Conservation (phyloP, 2,329 filamentous ascomycete species). For the Eutypa lata region DNA sequence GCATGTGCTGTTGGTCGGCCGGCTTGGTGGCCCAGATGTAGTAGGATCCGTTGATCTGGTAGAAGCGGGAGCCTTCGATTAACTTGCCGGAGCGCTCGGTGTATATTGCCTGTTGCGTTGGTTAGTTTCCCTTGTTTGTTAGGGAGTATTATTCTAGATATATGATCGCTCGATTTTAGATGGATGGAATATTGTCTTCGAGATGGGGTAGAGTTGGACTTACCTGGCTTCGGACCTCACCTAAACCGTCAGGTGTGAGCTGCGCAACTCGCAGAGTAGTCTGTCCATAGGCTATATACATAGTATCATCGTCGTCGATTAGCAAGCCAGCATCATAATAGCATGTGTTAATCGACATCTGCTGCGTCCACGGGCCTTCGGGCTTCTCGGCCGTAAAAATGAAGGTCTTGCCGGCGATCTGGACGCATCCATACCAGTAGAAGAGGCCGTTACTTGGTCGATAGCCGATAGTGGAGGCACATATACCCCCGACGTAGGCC, state of each 20-base stretch:
- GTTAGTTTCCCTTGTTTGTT: no score
- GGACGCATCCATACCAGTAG: conserved; percentile 54
- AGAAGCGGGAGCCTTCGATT: conserved; percentile 52
- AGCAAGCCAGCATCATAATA: conserved; percentile 56
- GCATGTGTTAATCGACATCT: conserved; percentile 34
- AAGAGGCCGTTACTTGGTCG: background rate
- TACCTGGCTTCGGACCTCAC: conserved; percentile 29
- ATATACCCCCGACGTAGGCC: background rate
- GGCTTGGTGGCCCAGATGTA: conserved; percentile 48
- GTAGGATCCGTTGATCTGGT: conserved; percentile 49
- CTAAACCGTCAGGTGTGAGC: conserved; percentile 42
- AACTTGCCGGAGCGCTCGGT: background rate
- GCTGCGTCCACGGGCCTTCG: conserved; percentile 39
- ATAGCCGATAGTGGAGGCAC: background rate
- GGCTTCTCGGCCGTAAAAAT: conserved; percentile 44
- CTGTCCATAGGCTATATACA: conserved; percentile 54
- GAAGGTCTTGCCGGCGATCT: conserved; percentile 45
- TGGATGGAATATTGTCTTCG: no score
- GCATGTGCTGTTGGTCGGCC: conserved; percentile 40
- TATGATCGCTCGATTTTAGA: no score
- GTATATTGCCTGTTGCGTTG: no score
- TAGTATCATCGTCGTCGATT: conserved; percentile 54
- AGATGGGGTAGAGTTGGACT: no score
- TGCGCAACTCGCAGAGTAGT: conserved; percentile 46
- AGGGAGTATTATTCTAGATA: no score